These are phyloP conservation scores for Skeletonema marinoi DNA, from an alignment of 108 stramenopile genomes.

Conservation along the genomic window DNA sequence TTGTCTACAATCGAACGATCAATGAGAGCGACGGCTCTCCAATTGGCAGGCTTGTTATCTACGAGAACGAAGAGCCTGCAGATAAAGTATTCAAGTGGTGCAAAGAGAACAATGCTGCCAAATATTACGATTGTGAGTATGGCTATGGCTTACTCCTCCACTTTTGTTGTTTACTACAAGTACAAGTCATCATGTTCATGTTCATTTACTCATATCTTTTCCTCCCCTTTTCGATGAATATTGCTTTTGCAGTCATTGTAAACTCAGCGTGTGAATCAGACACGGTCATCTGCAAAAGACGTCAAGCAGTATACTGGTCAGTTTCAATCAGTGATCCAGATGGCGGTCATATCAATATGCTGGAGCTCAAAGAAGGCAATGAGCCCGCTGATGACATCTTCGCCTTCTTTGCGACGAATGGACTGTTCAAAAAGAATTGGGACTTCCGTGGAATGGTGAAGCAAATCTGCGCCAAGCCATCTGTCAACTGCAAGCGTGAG, in stretches of 20 bases:
- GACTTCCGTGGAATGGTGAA: constrained; percentile 38
- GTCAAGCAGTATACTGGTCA: constrained; percentile 30
- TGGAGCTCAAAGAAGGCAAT: constrained; percentile 40
- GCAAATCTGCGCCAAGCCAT: constrained; percentile 39
- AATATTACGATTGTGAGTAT: constrained; percentile 4
- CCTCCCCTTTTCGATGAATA: too few relatives aligned
- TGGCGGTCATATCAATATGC: constrained; percentile 24
- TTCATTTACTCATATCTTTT: too few relatives aligned
- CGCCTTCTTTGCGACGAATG: constrained; percentile 41
- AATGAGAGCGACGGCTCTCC: constrained; percentile 21
- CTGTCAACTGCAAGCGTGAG: constrained; percentile 44
- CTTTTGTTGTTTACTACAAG: too few relatives aligned
- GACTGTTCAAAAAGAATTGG: constrained; percentile 53
- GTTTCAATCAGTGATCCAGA: constrained; percentile 44
- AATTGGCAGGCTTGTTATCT: constrained; percentile 33
- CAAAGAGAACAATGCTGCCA: constrained; percentile 17
- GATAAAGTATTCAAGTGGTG: constrained; percentile 45
- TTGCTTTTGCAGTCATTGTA: constrained; percentile 20
- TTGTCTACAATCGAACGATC: constrained; percentile 28
- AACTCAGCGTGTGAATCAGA: constrained; percentile 40
- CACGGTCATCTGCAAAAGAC: constrained; percentile 27
- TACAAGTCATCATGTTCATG: too few relatives aligned
- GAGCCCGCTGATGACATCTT: constrained; percentile 52
- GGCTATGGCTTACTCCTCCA: too few relatives aligned
- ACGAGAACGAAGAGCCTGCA: constrained; percentile 53